These are phyloP conservation scores for Oryza coarctata DNA, from an alignment of 176 grass and related monocot species.

Conservation along the genomic window DNA sequence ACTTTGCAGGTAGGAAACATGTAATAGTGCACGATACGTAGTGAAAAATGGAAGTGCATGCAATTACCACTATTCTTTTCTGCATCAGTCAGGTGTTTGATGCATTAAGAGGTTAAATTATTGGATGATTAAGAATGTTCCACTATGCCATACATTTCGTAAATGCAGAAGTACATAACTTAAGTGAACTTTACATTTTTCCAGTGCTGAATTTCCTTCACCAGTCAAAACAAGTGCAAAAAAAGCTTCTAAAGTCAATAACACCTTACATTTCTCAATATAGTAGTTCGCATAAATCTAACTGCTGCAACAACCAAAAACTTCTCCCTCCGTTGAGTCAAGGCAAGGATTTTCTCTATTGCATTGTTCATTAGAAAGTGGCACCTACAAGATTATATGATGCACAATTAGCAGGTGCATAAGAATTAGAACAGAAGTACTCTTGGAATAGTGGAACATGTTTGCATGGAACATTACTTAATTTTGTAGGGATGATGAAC, in stretches of 20 bases:
- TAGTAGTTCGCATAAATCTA: constrained; percentile 96
- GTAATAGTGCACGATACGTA: neutral
- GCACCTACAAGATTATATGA: constrained; percentile 62
- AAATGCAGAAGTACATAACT: neutral
- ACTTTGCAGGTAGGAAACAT: constrained; percentile 7
- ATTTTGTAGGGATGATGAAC: constrained; percentile 95
- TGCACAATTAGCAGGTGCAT: constrained; percentile 36
- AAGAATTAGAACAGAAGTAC: constrained; percentile 24
- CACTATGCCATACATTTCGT: neutral
- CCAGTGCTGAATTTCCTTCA: constrained; percentile 6
- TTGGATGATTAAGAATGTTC: neutral
- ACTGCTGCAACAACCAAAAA: constrained; percentile 90
- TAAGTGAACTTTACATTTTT: constrained; percentile 9
- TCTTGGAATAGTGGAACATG: constrained; percentile 22
- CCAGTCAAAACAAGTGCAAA: constrained; percentile 11
- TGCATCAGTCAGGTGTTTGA: neutral
- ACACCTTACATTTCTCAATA: constrained; percentile 81
- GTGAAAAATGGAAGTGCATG: neutral
- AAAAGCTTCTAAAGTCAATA: constrained; percentile 8
- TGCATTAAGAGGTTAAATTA: neutral
- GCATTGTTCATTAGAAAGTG: constrained; percentile 92
- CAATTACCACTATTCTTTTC: neutral
- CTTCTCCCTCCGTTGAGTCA: constrained; percentile 80
- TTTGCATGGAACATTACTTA: constrained; percentile 62
- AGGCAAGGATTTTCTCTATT: constrained; percentile 85